Percentiles rank a stretch among this genome's conserved stretches.
Conservation (phyloP, 23 red algal genomes). For the Gracilaria domingensis region DNA sequence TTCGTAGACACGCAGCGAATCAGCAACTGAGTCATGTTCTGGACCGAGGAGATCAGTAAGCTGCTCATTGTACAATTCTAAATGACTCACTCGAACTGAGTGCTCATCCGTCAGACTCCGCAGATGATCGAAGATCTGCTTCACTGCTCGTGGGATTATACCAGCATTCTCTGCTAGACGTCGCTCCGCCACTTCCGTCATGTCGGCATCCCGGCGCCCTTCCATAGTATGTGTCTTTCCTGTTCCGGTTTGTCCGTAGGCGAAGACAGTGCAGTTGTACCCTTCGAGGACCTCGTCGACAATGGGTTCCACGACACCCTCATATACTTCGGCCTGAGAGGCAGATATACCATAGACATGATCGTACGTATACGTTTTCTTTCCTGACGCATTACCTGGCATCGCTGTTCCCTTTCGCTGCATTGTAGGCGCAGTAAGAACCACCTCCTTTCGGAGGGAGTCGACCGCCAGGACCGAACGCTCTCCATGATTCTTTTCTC, state of each 20-base stretch:
- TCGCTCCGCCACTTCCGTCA: slow-evolving; percentile 28
- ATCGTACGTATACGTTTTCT: slow-evolving; percentile 85
- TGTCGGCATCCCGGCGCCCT: slow-evolving; percentile 70
- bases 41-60: slow-evolving; percentile 91
- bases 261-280: slow-evolving; percentile 99
- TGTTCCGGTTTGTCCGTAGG: slow-evolving; percentile 95
- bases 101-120: slow-evolving; percentile 82
- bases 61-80: slow-evolving; percentile 99
- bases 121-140: slow-evolving; percentile 95
- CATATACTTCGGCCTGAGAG: slow-evolving; percentile 89
- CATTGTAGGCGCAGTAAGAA: slow-evolving; percentile 25
- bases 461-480: slow-evolving; percentile 65
- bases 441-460: slow-evolving; percentile 62
- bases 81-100: slow-evolving; percentile 89
- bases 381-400: slow-evolving; percentile 28
- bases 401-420: slow-evolving; percentile 37
- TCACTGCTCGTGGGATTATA: slow-evolving; percentile 89
- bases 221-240: slow-evolving; percentile 99
- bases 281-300: slow-evolving; percentile 93
- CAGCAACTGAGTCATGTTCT: slow-evolving; percentile 24
- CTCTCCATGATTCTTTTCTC: slow-evolving; percentile 71
- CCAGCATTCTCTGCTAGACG: slow-evolving; percentile 84
- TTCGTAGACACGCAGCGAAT: slow-evolving; percentile 87
- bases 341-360: slow-evolving; percentile 87
- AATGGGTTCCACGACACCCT: slow-evolving; percentile 86